Conservation (phyloP, 495 filamentous ascomycete species). For the Platismatia glauca region DNA sequence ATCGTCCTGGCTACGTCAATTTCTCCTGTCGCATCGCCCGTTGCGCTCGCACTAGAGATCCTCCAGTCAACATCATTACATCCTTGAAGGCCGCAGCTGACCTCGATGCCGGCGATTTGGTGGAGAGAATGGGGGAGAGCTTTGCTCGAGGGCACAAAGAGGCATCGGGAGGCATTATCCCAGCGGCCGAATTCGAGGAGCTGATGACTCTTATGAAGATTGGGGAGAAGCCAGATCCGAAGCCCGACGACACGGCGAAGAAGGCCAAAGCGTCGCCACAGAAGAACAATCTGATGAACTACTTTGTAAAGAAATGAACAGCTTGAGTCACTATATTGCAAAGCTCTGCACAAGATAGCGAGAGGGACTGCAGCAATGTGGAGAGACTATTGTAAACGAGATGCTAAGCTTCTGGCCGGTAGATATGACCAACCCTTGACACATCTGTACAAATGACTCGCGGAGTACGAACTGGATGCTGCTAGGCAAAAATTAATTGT, state of each 20-base stretch:
- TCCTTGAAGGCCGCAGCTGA: conserved; percentile 39
- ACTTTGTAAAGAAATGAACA: conserved; percentile 20
- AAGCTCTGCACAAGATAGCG: neutral
- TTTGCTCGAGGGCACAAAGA: conserved; percentile 53
- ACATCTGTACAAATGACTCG: too few relatives aligned
- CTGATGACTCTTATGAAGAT: conserved; percentile 44
- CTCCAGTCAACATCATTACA: conserved; percentile 48
- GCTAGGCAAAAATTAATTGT: neutral
- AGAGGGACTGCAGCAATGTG: neutral
- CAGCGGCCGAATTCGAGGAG: conserved; percentile 46
- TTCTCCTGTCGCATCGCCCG: conserved; percentile 50
- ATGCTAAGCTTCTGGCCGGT: too few relatives aligned
- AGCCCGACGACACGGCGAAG: conserved; percentile 17
- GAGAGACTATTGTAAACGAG: too few relatives aligned
- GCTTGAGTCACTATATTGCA: neutral
- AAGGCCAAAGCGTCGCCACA: conserved; percentile 11
- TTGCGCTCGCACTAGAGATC: conserved; percentile 35
- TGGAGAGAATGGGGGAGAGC: conserved; percentile 40
- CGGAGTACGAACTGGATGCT: too few relatives aligned
- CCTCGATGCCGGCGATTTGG: conserved; percentile 32
- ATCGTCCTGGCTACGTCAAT: conserved; percentile 45
- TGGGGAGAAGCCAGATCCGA: conserved; percentile 39
- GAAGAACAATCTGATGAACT: conserved; percentile 25
- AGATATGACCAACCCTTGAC: too few relatives aligned
- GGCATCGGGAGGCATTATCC: conserved; percentile 49